These are phyloP conservation scores for Rhizopus delemar DNA, from an alignment of 371 early-diverging fungal genomes.

Conservation along the genomic window DNA sequence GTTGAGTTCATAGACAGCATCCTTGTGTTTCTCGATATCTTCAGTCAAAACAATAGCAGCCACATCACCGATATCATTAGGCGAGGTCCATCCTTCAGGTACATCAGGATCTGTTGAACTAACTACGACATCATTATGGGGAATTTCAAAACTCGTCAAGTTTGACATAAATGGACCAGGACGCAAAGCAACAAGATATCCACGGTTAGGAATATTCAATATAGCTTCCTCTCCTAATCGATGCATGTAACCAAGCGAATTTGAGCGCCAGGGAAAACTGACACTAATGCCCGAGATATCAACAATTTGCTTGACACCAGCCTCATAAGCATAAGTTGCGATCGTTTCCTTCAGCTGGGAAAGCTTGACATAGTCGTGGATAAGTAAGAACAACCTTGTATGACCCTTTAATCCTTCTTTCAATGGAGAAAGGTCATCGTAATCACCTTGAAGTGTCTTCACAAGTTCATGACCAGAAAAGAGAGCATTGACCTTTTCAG, in stretches of 20 bases:
- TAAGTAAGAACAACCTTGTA: constrained; percentile 30
- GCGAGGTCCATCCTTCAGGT: constrained; percentile 17
- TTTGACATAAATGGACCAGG: constrained; percentile 41
- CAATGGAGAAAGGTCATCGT: constrained; percentile 18
- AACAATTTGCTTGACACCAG: constrained; percentile 40
- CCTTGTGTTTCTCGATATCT: constrained; percentile 22
- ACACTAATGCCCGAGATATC: constrained; percentile 29
- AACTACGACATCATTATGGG: neutral
- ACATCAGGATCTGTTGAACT: constrained; percentile 10
- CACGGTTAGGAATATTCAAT: constrained; percentile 27
- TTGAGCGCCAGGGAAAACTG: constrained; percentile 24
- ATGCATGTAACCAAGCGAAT: constrained; percentile 18
- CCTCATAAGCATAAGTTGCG: constrained; percentile 25
- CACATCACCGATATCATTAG: constrained; percentile 30
- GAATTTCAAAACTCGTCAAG: neutral
- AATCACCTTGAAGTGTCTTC: constrained; percentile 33
- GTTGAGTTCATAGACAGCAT: constrained; percentile 20
- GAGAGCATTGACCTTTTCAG: constrained; percentile 11
- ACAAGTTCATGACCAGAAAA: constrained; percentile 7
- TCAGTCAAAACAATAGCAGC: constrained; percentile 28
- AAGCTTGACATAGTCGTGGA: constrained; percentile 10
- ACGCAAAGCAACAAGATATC: constrained; percentile 31
- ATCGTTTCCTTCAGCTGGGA: constrained; percentile 8
- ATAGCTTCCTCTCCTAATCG: constrained; percentile 28
- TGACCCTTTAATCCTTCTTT: constrained; percentile 28